Base-by-base conservation (phyloP, 805 yeast genomes). In the Scheffersomyces coipomensis region DNA sequence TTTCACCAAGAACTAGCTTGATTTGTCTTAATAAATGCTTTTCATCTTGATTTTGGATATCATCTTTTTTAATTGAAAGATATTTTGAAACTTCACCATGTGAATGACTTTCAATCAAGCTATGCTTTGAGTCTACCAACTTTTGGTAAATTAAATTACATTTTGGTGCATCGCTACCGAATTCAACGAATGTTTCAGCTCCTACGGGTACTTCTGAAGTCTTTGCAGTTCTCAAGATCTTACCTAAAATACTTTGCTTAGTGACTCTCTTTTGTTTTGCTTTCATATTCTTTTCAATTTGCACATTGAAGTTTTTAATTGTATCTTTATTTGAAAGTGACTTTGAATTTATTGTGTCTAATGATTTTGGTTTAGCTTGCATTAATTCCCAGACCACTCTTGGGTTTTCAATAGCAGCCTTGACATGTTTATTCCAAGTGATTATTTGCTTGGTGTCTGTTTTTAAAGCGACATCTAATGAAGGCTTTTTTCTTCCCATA, bases 401-500 rank as follows among this genome's bases (percentile, higher is more conserved):
- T 27, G 89, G 89, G 53, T 75, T 70, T 35, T 64, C 69, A 42
- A 65, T 68, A 44, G 83, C 89, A 25, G 69, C 61, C 18, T 73
- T 71, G 5, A 90, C 83, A 61, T 78, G 85, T 44, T 73, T 68
- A 64, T 88, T 88, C 93, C 90, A 91, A 46, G 76, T 74, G 19
- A 73, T 66, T 35, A 87, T 79, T 60, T 89, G 96, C 17, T 69
- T 69, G 53, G 78, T 79, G 58, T 88, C 96, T 31, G 83, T 72
- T 48, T 78, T 77, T 39, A 85, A 67, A 8, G 96, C 78, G 53
- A 81, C 73, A 47, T 74, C 75, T 33, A 85, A 60, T 41, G 85
- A 73, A 37, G 98, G 98, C 64, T 90, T 91, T 43, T 73, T 69
- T 36, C 86, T 79, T 46, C 98, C 98, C 62, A 90, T 65, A 2